Base-by-base conservation (phyloP, 1,139 yeast species). In the Scheffersomyces quercinus region DNA sequence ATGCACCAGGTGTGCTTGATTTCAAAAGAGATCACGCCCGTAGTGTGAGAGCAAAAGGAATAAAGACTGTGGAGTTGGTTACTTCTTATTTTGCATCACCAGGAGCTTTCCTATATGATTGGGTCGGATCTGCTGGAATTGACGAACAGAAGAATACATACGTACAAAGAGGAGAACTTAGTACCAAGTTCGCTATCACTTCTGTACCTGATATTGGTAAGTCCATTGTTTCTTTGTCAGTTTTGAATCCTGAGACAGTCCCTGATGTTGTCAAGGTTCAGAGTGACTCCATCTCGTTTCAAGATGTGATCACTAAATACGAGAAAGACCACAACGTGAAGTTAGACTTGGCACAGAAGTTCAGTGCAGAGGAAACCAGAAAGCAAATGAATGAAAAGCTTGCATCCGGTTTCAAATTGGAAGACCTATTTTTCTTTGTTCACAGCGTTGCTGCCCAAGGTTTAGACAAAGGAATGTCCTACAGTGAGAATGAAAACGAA, bases 21-120 rank as follows among this genome's bases (percentile, higher is more conserved):
- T 15, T 50, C 28, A 83, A 83, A 62, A 40, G 56, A 0, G 59
- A 53, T 2, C 81, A 76, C 54, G 62, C 75, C 4, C 56, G 58
- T 3, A 59, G 56, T 13, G 14, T 20, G 15, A 65, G 81, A 52
- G 61, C 54, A n/a, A 58, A 58, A 15, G 85, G 84, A 3, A 54
- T 81, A 44, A 81, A 82, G 59, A 73, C 75, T 0, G 78, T 80
- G 44, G 81, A 75, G 48, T 55, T 83, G 13, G 39, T 49, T 41
- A 75, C 75, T 28, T 63, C 76, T 0, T 62, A 68, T 31, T 82
- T 83, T 56, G 73, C 74, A 13, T 62, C 58, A 29, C 71, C 73
- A 4, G 75, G 74, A 3, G 38, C 60, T 4, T 73, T 64, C 55
- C 55, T 70, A 40, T 64, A 67, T 47, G 70, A 65, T 35, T 38